Percentiles rank a stretch among this genome's conserved stretches.
Evolutionary conservation across 1,139 yeast species (phyloP).

Genomic region (Candida sp.): DNA sequence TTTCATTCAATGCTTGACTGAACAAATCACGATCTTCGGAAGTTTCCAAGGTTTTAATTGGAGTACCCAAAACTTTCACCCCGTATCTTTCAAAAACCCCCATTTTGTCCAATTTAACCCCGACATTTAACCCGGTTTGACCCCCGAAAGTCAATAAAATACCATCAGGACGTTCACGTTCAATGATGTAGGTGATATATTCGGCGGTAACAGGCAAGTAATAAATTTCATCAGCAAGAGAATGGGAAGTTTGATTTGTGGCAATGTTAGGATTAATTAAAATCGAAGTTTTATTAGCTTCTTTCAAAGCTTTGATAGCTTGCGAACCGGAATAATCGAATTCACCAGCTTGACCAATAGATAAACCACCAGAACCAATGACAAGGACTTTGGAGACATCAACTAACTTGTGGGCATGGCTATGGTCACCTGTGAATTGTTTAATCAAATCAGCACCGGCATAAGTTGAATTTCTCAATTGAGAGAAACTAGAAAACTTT

Average conservation of each 20-base stretch:
- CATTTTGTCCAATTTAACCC: constrained; percentile 89
- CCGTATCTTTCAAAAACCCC: constrained; percentile 90
- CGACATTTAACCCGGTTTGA: constrained; percentile 95
- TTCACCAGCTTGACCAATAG: constrained; percentile 99
- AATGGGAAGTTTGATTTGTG: constrained; percentile 95
- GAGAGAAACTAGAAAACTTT: not conserved
- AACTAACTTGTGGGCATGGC: constrained; percentile 44
- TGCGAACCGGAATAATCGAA: constrained; percentile 98
- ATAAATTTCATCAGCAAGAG: constrained; percentile 92
- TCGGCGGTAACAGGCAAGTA: constrained; percentile 97
- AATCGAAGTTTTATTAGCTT: constrained; percentile 81
- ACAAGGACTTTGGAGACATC: constrained; percentile 88
- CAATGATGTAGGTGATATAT: constrained; percentile 89
- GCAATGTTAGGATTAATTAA: constrained; percentile 97
- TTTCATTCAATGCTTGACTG: constrained; percentile 91
- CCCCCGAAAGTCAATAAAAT: constrained; percentile 96
- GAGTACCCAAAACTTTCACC: constrained; percentile 95
- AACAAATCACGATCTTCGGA: constrained; percentile 97
- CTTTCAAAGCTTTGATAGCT: constrained; percentile 93
- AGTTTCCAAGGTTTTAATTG: constrained; percentile 90
- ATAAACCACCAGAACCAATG: constrained; percentile 96
- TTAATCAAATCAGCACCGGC: constrained; percentile 1
- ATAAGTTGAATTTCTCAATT: not conserved
- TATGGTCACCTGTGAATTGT: constrained; percentile 1
- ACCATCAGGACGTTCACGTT: constrained; percentile 96